Evolutionary conservation across 2,329 filamentous ascomycete genomes (phyloP), one percentile per base, ranked within the genome.

Genomic region (Cadophora gregata): DNA sequence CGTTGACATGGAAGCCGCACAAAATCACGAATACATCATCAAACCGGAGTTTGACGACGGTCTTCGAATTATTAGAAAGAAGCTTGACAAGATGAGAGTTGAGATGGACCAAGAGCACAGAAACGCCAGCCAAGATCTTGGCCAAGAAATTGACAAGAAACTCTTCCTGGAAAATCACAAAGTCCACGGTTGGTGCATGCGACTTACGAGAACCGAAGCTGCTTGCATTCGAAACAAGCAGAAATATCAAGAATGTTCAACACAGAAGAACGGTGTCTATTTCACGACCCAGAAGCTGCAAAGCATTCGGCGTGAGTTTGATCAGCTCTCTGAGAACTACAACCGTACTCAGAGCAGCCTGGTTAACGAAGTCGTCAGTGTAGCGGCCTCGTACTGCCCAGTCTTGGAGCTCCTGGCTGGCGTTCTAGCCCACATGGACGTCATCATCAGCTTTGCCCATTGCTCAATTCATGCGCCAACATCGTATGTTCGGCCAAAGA

Each of bases 1-100:
- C 0, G 94, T 99, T 16, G 96, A 99, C 75, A 86, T 99, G 0
- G 93, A 97, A 66, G 96, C 96, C 2, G 86, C 99, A 12, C 95
- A 99, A 75, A 93, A 96, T 72, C 96, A 99, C 76, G 96, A 99
- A 77, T 99, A 96, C 80, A 95, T 97, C 74, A 99, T 99, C 85
- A 99, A 98, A 80, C 92, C 96, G 0, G 96, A 99, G 76, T 99
- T 97, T 71, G 96, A 99, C 75, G 93, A 97, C 66, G 87, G 89
- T 63, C 83, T 99, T 45, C 88, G 91, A 21, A 88, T 92, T n/a
- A 96, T 99, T 72, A 89, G 93, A 62, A 94, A 92, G 80, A 96
- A 95, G 77, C 87, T 99, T 1, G 95, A 98, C 76, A 93, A 90
- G 75, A 82, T 97, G 31, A 90, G 90, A 70, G 83, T 88, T 51